These are phyloP conservation scores for Anthracocystis panici-leucophaei DNA, from an alignment of 1,284 basidiomycete genomes.

Conservation along the genomic window DNA sequence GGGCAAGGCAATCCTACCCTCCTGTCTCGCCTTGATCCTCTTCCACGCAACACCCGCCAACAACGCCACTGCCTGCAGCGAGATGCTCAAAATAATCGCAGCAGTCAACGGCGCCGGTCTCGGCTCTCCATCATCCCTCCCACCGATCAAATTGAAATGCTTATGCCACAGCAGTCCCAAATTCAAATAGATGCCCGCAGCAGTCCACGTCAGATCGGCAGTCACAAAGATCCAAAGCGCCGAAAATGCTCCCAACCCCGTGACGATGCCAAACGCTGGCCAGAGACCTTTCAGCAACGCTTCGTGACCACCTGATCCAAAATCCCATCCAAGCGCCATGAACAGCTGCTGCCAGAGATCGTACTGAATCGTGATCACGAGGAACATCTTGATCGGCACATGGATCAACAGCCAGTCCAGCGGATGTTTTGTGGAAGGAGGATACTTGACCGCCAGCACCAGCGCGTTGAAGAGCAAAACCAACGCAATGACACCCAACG, in stretches of 20 bases:
- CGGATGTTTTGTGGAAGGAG: constrained; percentile 70
- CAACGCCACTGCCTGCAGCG: constrained; percentile 48
- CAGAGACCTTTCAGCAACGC: constrained; percentile 50
- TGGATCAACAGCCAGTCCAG: constrained; percentile 73
- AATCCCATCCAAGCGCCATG: constrained; percentile 72
- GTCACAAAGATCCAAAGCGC: constrained; percentile 65
- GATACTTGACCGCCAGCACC: constrained; percentile 53
- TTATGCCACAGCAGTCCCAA: constrained; percentile 58
- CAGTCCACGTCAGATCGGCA: constrained; percentile 58
- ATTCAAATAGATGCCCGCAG: constrained; percentile 57
- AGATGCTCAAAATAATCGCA: constrained; percentile 54
- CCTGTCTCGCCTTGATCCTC: constrained; percentile 49
- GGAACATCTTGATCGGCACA: constrained; percentile 72
- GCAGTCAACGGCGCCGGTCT: constrained; percentile 56
- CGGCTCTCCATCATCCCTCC: constrained; percentile 36
- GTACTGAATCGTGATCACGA: constrained; percentile 72
- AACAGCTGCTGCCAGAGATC: constrained; percentile 72
- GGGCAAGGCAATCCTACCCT: constrained; percentile 54
- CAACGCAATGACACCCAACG: constrained; percentile 51
- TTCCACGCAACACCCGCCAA: constrained; percentile 56
- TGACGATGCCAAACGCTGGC: constrained; percentile 57
- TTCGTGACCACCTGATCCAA: constrained; percentile 35
- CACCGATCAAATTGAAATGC: constrained; percentile 45
- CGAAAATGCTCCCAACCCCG: constrained; percentile 48
- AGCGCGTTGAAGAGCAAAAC: constrained; percentile 58